Conservation (phyloP, 306 rosid species). For the Fagus crenata region DNA sequence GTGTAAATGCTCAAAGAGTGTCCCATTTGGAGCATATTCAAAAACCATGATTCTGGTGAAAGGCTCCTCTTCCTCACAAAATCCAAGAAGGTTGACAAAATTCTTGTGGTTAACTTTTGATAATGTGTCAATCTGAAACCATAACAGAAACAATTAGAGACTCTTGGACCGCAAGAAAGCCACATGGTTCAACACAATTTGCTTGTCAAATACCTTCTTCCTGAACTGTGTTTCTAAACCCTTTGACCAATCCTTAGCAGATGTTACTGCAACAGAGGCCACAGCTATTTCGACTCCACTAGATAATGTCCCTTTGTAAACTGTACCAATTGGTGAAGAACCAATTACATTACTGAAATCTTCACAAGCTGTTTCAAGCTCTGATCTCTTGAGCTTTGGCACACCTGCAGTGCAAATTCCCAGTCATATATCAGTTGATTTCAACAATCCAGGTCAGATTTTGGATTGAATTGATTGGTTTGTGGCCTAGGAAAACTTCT, state of each 20-base stretch:
- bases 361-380: slow-evolving; percentile 89
- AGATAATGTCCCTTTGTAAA: slow-evolving; percentile 94
- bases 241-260: slow-evolving; percentile 64
- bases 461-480: neutral
- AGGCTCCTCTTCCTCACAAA: slow-evolving; percentile 83
- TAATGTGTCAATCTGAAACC: slow-evolving; percentile 66
- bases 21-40: slow-evolving; percentile 94
- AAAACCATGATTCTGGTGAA: slow-evolving; percentile 94
- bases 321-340: slow-evolving; percentile 68
- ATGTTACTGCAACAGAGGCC: slow-evolving; percentile 53
- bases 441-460: slow-evolving; percentile 16
- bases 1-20: slow-evolving; percentile 92
- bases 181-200: neutral
- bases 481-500: neutral
- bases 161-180: slow-evolving; percentile 11
- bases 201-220: slow-evolving; percentile 65
- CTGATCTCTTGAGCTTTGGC: slow-evolving; percentile 87
- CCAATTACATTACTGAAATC: slow-evolving; percentile 94
- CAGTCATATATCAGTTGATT: slow-evolving; percentile 27
- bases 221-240: slow-evolving; percentile 68
- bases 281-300: slow-evolving; percentile 96
- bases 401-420: slow-evolving; percentile 58
- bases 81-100: slow-evolving; percentile 84
- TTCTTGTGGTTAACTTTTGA: slow-evolving; percentile 96
- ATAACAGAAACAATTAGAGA: slow-evolving; percentile 31